Percentiles rank a stretch among this genome's conserved stretches.
Conservation (phyloP, 1,139 yeast genomes). For the Yamadazyma friedrichii region DNA sequence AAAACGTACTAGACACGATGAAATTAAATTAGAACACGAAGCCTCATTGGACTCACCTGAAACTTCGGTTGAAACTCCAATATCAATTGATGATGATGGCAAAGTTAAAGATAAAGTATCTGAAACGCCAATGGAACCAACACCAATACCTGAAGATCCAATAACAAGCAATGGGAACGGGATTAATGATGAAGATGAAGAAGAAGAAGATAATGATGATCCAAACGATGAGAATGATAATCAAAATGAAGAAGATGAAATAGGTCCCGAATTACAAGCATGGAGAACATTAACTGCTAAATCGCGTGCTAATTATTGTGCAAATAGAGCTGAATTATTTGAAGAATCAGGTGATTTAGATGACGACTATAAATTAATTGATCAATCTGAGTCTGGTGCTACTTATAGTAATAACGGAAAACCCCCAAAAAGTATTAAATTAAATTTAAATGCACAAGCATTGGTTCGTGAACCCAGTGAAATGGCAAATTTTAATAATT, state of each 20-base stretch:
- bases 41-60: constrained; percentile 18
- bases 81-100: constrained; percentile 11
- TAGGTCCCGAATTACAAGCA: constrained; percentile 65
- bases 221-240: constrained; percentile 24
- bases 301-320: constrained; percentile 73
- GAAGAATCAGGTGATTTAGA: constrained; percentile 31
- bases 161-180: background rate
- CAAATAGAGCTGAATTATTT: constrained; percentile 66
- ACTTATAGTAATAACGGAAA: too few species aligned
- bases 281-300: constrained; percentile 84
- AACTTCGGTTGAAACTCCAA: constrained; percentile 11
- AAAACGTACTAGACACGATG: constrained; percentile 40
- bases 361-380: constrained; percentile 15
- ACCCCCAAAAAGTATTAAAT: constrained; percentile 18
- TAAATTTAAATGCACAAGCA: constrained; percentile 71
- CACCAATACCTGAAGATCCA: constrained; percentile 9
- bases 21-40: constrained; percentile 29
- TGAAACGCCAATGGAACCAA: constrained; percentile 12
- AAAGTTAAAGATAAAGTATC: constrained; percentile 10
- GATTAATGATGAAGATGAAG: constrained; percentile 24
- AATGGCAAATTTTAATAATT: constrained; percentile 55
- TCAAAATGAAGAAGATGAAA: constrained; percentile 53
- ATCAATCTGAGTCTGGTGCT: background rate
- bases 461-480: constrained; percentile 57
- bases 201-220: constrained; percentile 23